These are phyloP conservation scores for Suillus tomentosus DNA, from an alignment of 768 basidiomycete genomes.

Conservation along the genomic window DNA sequence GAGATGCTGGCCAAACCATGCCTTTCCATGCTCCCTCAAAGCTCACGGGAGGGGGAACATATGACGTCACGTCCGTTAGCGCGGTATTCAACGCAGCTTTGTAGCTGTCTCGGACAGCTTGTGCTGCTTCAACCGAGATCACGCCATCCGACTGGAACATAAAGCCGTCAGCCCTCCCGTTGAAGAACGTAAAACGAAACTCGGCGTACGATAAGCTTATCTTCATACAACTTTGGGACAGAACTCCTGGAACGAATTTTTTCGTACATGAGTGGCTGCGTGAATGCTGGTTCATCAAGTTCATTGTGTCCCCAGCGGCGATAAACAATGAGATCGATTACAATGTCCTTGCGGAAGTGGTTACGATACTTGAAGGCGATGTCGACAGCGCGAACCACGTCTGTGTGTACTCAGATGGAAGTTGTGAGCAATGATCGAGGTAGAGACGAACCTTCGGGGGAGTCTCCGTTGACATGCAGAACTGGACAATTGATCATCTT, in stretches of 20 bases:
- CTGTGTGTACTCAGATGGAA: slow-evolving; percentile 36
- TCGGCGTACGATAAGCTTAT: slow-evolving; percentile 65
- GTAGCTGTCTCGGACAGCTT: slow-evolving; percentile 54
- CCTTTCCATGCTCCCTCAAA: slow-evolving; percentile 67
- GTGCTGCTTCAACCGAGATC: slow-evolving; percentile 51
- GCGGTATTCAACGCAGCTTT: slow-evolving; percentile 64
- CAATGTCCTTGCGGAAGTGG: slow-evolving; percentile 88
- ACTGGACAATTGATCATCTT: slow-evolving; percentile 92
- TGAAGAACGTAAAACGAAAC: neutral
- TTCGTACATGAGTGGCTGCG: slow-evolving; percentile 90
- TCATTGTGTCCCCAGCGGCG: slow-evolving; percentile 91
- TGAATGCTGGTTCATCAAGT: slow-evolving; percentile 83
- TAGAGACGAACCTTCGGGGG: slow-evolving; percentile 65
- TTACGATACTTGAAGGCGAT: slow-evolving; percentile 88
- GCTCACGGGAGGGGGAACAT: slow-evolving; percentile 54
- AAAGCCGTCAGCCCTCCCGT: neutral
- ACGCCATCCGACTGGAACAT: slow-evolving; percentile 32
- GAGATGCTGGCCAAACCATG: slow-evolving; percentile 59
- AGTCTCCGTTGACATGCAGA: slow-evolving; percentile 89
- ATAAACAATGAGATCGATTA: slow-evolving; percentile 88
- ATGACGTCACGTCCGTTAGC: slow-evolving; percentile 51
- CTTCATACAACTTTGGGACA: slow-evolving; percentile 82
- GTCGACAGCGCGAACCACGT: slow-evolving; percentile 83
- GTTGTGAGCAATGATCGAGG: neutral
- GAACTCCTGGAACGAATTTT: slow-evolving; percentile 76